phyloP scores from a whole-genome alignment of 2,329 filamentous ascomycete species.

The Daldinia sp. region DNA sequence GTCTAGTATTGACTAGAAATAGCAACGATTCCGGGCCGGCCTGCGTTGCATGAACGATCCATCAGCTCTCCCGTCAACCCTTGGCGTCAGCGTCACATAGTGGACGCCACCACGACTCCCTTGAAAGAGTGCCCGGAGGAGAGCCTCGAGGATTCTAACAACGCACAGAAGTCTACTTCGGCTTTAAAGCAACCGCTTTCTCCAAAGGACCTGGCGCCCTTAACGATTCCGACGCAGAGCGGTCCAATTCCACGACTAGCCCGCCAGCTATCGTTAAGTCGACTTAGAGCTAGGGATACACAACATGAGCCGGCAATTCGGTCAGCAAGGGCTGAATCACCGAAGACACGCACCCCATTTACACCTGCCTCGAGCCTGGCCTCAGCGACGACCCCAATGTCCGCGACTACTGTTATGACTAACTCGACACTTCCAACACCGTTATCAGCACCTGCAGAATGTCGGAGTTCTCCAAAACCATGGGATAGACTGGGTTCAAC shows the following conservation, averaged over 20 bases:
- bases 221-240: slow-evolving; percentile 65
- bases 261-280: slow-evolving; percentile 58
- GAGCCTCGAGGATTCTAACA: slow-evolving; percentile 17
- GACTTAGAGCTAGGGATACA: slow-evolving; percentile 61
- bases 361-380: slow-evolving; percentile 59
- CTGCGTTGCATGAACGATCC: slow-evolving; percentile 73
- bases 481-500: slow-evolving; percentile 55
- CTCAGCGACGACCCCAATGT: slow-evolving; percentile 59
- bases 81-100: slow-evolving; percentile 60
- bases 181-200: slow-evolving; percentile 59
- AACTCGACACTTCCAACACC: slow-evolving; percentile 61
- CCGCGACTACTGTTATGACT: slow-evolving; percentile 60
- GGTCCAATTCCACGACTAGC: slow-evolving; percentile 51
- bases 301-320: slow-evolving; percentile 57
- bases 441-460: slow-evolving; percentile 62
- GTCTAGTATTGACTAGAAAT: slow-evolving; percentile 43
- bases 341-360: slow-evolving; percentile 57
- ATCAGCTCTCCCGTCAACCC: slow-evolving; percentile 69
- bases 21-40: slow-evolving; percentile 77
- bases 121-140: slow-evolving; percentile 49
- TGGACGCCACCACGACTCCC: slow-evolving; percentile 51
- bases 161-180: slow-evolving; percentile 26
- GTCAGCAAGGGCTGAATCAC: slow-evolving; percentile 61
- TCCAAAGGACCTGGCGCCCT: slow-evolving; percentile 66
- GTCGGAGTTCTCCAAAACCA: slow-evolving; percentile 58